Evolutionary conservation across 202 grass and related monocot species (phyloP).

Genomic region (Panicum hallii): DNA sequence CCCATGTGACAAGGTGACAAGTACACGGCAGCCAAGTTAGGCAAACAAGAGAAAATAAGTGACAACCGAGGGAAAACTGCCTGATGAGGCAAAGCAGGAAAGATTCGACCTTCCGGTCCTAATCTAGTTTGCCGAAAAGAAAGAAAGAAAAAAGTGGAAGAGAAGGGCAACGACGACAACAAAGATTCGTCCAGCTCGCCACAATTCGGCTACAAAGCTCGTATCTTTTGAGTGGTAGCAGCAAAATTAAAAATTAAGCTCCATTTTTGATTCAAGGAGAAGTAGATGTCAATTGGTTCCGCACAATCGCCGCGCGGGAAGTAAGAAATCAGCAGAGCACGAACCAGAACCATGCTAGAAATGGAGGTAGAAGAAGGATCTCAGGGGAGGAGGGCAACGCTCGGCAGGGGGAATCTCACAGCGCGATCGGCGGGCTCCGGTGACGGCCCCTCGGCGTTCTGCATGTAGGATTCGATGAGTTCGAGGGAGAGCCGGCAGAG

Average conservation of each 20-base stretch:
- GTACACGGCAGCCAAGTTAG: constrained; percentile 25
- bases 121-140: constrained; percentile 29
- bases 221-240: background rate
- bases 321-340: background rate
- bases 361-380: background rate
- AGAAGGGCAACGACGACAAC: too few species aligned
- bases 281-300: background rate
- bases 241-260: constrained; percentile 13
- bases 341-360: background rate
- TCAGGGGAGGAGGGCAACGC: background rate
- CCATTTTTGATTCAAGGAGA: background rate
- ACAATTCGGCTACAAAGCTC: constrained; percentile 8
- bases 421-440: constrained; percentile 28
- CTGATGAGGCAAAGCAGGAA: constrained; percentile 12
- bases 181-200: constrained; percentile 34
- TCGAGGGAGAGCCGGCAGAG: constrained; percentile 14
- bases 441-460: constrained; percentile 9
- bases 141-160: background rate
- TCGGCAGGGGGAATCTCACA: constrained; percentile 20
- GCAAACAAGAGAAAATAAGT: background rate
- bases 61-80: background rate
- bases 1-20: constrained; percentile 7
- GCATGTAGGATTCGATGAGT: constrained; percentile 48
- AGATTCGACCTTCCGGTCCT: constrained; percentile 12
- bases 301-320: background rate